Evolutionary conservation across 768 basidiomycete species (phyloP).

Genomic region (Suillus luteus): DNA sequence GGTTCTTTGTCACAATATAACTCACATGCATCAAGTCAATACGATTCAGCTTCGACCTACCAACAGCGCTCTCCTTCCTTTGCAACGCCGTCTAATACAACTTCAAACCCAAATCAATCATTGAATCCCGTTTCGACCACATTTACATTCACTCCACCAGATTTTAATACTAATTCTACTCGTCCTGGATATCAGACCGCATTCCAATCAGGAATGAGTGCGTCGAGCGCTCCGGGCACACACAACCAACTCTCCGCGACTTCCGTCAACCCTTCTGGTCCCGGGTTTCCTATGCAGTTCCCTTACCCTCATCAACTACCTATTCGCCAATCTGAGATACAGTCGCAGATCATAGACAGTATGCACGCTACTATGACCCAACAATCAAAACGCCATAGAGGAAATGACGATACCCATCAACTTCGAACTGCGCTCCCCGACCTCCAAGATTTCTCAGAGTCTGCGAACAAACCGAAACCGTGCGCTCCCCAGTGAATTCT

Average conservation of each 20-base stretch:
- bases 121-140: conserved; percentile 14
- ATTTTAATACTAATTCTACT: conserved; percentile 14
- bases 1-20: conserved; percentile 11
- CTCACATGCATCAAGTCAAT: conserved; percentile 19
- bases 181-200: conserved; percentile 21
- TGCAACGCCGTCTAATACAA: conserved; percentile 16
- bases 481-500: conserved; percentile 15
- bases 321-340: conserved; percentile 31
- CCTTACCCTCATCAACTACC: conserved; percentile 30
- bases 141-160: conserved; percentile 18
- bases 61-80: conserved; percentile 10
- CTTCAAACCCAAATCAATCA: conserved; percentile 16
- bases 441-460: conserved; percentile 20
- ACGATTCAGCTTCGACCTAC: conserved; percentile 15
- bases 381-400: conserved; percentile 21
- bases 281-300: conserved; percentile 33
- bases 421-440: conserved; percentile 20
- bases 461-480: conserved; percentile 24
- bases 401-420: conserved; percentile 22
- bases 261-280: neutral
- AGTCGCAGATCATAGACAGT: conserved; percentile 27
- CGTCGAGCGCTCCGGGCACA: neutral
- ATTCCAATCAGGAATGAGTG: conserved; percentile 3
- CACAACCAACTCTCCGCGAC: neutral
- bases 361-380: conserved; percentile 7